Evolutionary conservation across 2,329 filamentous ascomycete genomes (phyloP).

Genomic region (Cladosporium austrohemisphaericum): DNA sequence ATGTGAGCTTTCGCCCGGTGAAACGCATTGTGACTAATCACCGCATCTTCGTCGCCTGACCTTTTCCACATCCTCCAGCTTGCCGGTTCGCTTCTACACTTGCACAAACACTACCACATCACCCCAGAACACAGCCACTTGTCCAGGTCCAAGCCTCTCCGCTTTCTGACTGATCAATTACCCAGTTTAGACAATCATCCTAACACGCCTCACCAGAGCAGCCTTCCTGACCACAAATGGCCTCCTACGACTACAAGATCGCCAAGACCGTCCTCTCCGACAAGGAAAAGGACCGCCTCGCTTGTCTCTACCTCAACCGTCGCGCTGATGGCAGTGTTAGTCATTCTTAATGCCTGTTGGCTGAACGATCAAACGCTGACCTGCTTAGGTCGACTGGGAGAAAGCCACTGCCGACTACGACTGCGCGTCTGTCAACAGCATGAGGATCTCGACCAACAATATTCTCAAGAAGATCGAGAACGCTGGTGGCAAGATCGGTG

Average conservation of each 20-base stretch:
- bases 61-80: no score
- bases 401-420: slow-evolving; percentile 27
- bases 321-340: slow-evolving; percentile 18
- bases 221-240: slow-evolving; percentile 14
- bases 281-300: slow-evolving; percentile 29
- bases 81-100: no score
- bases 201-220: neutral
- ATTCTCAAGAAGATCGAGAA: slow-evolving; percentile 29
- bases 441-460: slow-evolving; percentile 24
- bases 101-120: no score
- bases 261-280: slow-evolving; percentile 26
- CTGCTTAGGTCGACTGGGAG: slow-evolving; percentile 27
- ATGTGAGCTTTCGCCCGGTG: no score
- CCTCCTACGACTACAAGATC: slow-evolving; percentile 25
- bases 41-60: no score
- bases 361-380: slow-evolving; percentile 7
- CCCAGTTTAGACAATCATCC: neutral
- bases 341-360: neutral
- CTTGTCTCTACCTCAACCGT: slow-evolving; percentile 26
- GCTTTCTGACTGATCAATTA: neutral
- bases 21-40: no score
- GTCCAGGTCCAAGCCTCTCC: no score
- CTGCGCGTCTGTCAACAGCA: slow-evolving; percentile 24
- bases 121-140: neutral
- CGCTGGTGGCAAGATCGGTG: slow-evolving; percentile 21